These are phyloP conservation scores for Erodium trifolium DNA, from an alignment of 441 rosid genomes.

Conservation along the genomic window DNA sequence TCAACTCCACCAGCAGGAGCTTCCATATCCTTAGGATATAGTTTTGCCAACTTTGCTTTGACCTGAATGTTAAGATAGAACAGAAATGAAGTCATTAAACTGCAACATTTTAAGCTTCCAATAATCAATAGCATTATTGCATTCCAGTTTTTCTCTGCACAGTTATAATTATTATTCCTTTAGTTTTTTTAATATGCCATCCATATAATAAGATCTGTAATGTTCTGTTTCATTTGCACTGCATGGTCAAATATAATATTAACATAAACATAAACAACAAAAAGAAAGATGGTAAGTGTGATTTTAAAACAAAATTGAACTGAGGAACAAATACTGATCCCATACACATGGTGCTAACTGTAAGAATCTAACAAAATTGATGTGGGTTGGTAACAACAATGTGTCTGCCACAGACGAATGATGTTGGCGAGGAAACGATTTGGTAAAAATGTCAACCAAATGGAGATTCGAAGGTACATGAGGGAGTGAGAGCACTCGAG, in stretches of 20 bases:
- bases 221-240: not conserved
- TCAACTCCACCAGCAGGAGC: constrained; percentile 98
- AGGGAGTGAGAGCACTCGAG: no score
- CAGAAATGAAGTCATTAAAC: constrained; percentile 7
- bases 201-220: not conserved
- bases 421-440: no score
- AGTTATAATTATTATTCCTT: not conserved
- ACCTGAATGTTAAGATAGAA: constrained; percentile 32
- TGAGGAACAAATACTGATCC: not conserved
- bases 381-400: not conserved
- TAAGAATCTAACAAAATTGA: no score
- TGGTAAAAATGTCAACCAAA: no score
- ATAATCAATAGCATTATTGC: not conserved
- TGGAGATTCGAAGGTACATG: no score
- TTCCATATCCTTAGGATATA: constrained; percentile 86
- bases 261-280: not conserved
- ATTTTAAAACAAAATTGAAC: not conserved
- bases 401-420: no score
- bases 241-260: not conserved
- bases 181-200: not conserved
- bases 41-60: constrained; percentile 53
- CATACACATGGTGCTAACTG: not conserved
- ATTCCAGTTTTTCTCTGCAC: not conserved
- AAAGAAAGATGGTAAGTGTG: not conserved
- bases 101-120: constrained; percentile 8